Evolutionary conservation across 345 rosid species (phyloP).

Genomic region (Eucalyptus cloeziana): DNA sequence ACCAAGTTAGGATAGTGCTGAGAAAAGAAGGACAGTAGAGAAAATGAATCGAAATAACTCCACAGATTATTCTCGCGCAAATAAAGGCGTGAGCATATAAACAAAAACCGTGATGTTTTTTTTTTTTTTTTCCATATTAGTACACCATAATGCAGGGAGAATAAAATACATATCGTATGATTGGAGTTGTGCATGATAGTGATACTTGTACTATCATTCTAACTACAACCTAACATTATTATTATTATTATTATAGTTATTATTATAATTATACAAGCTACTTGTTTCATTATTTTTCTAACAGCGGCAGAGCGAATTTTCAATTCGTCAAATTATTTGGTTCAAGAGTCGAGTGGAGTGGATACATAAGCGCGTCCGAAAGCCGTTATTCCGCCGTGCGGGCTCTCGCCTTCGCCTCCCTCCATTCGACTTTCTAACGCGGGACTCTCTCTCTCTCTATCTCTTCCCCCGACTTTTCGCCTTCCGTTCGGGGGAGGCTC

Average conservation of each 20-base stretch:
- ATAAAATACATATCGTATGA: not conserved
- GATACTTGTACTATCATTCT: not conserved
- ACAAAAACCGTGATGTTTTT: not conserved
- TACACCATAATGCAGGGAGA: not conserved
- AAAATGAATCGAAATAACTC: not conserved
- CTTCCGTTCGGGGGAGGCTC: not conserved
- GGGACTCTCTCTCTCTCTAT: not conserved
- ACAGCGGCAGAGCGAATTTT: not conserved
- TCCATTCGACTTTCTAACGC: not conserved
- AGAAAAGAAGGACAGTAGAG: not conserved
- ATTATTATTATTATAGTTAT: not conserved
- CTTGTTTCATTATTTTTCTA: not conserved
- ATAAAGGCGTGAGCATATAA: not conserved
- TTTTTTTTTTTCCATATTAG: not conserved
- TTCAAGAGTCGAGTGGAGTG: not conserved
- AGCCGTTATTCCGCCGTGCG: not conserved
- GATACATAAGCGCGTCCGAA: not conserved
- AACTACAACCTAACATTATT: not conserved
- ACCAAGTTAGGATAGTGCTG: rapidly evolving
- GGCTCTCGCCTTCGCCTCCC: not conserved
- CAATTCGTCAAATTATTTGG: not conserved
- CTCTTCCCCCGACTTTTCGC: not conserved
- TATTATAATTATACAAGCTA: not conserved
- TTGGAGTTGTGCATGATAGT: not conserved
- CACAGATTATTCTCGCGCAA: not conserved